Base-by-base conservation (phyloP, 208 protist species). In the Trypanosoma boissoni region DNA sequence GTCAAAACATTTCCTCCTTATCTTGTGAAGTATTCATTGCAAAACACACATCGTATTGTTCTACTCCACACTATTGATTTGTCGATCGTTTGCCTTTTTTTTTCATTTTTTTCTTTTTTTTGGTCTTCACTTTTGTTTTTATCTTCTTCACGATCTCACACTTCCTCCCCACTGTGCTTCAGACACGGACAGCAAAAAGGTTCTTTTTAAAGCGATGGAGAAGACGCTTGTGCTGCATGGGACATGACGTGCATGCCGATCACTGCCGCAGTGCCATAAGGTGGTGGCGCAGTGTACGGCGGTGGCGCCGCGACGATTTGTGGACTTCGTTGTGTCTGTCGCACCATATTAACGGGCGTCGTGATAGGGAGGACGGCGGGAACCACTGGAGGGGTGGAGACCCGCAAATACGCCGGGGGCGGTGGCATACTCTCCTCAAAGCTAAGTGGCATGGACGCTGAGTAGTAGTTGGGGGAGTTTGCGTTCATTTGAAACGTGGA, bases 381-480 rank as follows among this genome's bases (percentile, higher is more conserved):
- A 72, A 67, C n/a, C 53, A 55, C 21, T 31, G 76, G 20, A 55
- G 62, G 18, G 53, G 41, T 12, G 70, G n/a, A n/a, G n/a, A n/a
- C n/a, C n/a, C n/a, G n/a, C n/a, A n/a, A n/a, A n/a, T 56, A 29
- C 58, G 65, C 18, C 37, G 74, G 43, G 29, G 68, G 31, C 44
- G 67, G 45, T 2, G n/a, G 10, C 6, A 46, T 36, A 4, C 27
- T 31, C 34, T 56, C 43, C 12, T 41, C 42, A 21, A 65, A 70
- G 3, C 20, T n/a, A 21, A 55, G 27, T 26, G 27, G 57, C n/a
- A 65, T 44, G 23, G 50, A 12, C 1, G 53, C 26, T 3, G 72
- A 73, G 29, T 54, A 61, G 57, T 75, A 85, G 64, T 84, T 74
- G 10, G 76, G 76, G 3, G 83, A 79, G 37, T 61, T 78, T 2